Evolutionary conservation across 805 yeast species (phyloP), one percentile per base, ranked within the genome.

Genomic region (Candida tammaniensis): DNA sequence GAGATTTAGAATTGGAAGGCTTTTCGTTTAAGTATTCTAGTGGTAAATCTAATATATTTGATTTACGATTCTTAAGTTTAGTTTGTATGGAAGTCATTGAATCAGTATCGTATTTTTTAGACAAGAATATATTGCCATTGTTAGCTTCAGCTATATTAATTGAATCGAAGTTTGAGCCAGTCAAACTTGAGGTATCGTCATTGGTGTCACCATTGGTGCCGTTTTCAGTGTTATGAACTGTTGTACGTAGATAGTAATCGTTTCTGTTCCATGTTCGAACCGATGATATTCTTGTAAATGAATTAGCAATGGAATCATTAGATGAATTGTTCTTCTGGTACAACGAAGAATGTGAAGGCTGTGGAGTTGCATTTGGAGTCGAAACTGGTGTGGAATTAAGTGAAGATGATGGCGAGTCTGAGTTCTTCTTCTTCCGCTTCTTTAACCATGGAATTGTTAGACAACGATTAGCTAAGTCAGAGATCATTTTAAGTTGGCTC

Each of bases 241-340:
- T 53, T 6, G 66, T 61, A 29, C 54, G 59, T 30, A 50, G 44
- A 39, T 66, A 61, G 42, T 58, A 65, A 43, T 66, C 71, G 21
- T 47, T 54, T 35, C 57, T 47, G 10, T 54, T 44, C 1, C 61
- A 51, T 0, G 71, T 49, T 31, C 66, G 44, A 2, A 65, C 62
- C 0, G 71, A 64, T 5, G 71, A 59, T 7, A 56, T 45, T 39
- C 60, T 43, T 1, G 60, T 54, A 32, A 59, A 51, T 10, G 48
- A 43, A 11, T 53, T 39, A 11, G 52, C 51, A 3, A 47, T 51
- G 12, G 59, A 52, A 19, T 55, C 58, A 18, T 27, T 37, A 7
- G 57, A 42, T 4, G 36, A 33, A 26, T 30, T 27, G 18, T 30
- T 8, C 14, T 36, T 35, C 4, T 19, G 19, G 13, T 30, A 30